phyloP scores from a whole-genome alignment of 2,329 filamentous ascomycete species.

The Sclerotinia trifoliorum region DNA sequence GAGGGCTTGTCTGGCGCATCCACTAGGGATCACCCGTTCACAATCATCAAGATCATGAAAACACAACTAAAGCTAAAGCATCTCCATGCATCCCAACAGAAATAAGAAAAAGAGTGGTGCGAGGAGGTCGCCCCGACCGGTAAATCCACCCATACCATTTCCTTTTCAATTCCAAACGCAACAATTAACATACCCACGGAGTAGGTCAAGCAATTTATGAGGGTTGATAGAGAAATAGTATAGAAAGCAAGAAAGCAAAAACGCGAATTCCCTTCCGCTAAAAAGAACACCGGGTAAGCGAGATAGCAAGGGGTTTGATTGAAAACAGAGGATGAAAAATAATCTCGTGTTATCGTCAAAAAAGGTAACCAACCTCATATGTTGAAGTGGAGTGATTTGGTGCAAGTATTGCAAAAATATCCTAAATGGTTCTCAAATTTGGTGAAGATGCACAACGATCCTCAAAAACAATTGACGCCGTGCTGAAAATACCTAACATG shows the following conservation, averaged over 20 bases:
- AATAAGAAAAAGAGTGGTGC: slow-evolving; percentile 37
- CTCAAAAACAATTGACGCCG: slow-evolving; percentile 38
- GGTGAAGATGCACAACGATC: slow-evolving; percentile 41
- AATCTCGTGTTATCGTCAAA: slow-evolving; percentile 22
- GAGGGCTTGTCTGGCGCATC: slow-evolving; percentile 38
- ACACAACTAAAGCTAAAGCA: slow-evolving; percentile 38
- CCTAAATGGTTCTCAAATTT: slow-evolving; percentile 41
- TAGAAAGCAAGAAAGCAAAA: slow-evolving; percentile 37
- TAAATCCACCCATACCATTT: slow-evolving; percentile 27
- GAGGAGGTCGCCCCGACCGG: slow-evolving; percentile 39
- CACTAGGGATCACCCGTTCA: slow-evolving; percentile 36
- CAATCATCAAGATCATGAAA: slow-evolving; percentile 39
- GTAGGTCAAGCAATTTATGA: slow-evolving; percentile 20
- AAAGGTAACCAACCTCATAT: slow-evolving; percentile 48
- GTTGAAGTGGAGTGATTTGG: slow-evolving; percentile 42
- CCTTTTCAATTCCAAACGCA: slow-evolving; percentile 11
- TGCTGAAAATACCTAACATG: slow-evolving; percentile 36
- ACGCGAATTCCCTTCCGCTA: slow-evolving; percentile 35
- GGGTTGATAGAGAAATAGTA: slow-evolving; percentile 24
- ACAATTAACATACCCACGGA: slow-evolving; percentile 27
- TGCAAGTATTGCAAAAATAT: slow-evolving; percentile 34
- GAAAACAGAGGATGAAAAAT: slow-evolving; percentile 39
- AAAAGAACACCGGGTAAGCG: slow-evolving; percentile 37
- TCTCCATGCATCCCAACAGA: slow-evolving; percentile 41
- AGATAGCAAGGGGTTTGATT: slow-evolving; percentile 40